These are phyloP conservation scores for Monilinia aucupariae DNA, from an alignment of 2,329 filamentous ascomycete species.

Conservation along the genomic window DNA sequence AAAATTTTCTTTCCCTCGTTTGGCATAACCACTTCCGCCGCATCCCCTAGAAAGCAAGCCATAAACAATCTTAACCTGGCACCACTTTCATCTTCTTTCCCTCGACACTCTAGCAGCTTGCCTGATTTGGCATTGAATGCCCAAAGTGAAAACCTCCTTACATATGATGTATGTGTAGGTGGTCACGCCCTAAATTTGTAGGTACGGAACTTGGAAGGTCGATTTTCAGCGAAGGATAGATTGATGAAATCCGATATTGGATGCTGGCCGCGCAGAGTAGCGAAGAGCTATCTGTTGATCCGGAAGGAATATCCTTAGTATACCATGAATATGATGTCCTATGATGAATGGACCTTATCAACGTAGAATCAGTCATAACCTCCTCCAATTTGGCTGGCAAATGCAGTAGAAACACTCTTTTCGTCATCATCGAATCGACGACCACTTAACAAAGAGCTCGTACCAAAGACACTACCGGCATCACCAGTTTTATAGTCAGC, in stretches of 20 bases:
- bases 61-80: constrained; percentile 13
- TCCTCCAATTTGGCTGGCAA: constrained; percentile 82
- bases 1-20: neutral
- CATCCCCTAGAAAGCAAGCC: constrained; percentile 12
- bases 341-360: constrained; percentile 12
- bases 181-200: neutral
- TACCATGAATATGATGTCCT: constrained; percentile 11
- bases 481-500: constrained; percentile 50
- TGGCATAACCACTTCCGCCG: neutral
- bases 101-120: constrained; percentile 3
- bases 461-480: constrained; percentile 60
- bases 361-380: constrained; percentile 36
- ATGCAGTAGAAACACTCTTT: constrained; percentile 92
- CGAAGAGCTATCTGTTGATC: constrained; percentile 17
- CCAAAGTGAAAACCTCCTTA: constrained; percentile 8
- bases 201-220: constrained; percentile 5
- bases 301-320: constrained; percentile 12
- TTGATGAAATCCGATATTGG: constrained; percentile 18
- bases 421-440: constrained; percentile 76
- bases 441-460: constrained; percentile 44
- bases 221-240: constrained; percentile 14
- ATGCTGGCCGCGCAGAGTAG: constrained; percentile 14
- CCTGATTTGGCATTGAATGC: constrained; percentile 7
- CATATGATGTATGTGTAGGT: constrained; percentile 10
- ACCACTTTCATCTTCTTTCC: constrained; percentile 12